Conservation (phyloP, 306 rosid genomes). For the Acacia melanoxylon region DNA sequence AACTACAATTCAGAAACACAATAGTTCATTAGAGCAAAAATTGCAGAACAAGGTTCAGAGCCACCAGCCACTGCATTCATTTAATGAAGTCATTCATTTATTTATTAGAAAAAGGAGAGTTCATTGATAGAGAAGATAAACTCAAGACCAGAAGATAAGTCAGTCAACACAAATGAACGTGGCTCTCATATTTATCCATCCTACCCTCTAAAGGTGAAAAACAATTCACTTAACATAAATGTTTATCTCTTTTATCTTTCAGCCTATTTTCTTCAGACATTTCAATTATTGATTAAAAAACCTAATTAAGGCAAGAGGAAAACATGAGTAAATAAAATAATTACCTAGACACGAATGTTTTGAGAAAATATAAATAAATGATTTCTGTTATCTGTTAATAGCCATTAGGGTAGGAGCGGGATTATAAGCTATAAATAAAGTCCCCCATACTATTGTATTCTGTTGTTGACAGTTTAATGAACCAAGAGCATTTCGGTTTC, state of each 20-base stretch:
- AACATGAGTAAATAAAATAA: no score
- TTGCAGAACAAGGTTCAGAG: slow-evolving; percentile 15
- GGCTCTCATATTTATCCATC: background rate
- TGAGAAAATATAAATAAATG: no score
- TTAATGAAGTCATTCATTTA: background rate
- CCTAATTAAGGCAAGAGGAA: no score
- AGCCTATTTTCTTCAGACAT: background rate
- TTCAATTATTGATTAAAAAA: background rate
- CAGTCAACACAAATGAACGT: background rate
- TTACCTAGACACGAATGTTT: no score
- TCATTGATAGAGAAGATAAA: background rate
- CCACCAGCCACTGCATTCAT: background rate
- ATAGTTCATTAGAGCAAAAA: background rate
- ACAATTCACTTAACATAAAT: background rate
- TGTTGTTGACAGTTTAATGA: no score
- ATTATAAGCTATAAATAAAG: no score
- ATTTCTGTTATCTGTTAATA: no score
- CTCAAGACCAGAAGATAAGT: background rate
- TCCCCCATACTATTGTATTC: no score
- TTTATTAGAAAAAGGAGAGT: background rate
- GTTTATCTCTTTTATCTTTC: background rate
- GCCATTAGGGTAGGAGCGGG: no score
- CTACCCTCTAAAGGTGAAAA: background rate
- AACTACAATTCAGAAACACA: slow-evolving; percentile 5
- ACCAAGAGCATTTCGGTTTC: no score